Base-by-base conservation (phyloP, 495 filamentous ascomycete genomes). In the Aspergillus affinis region DNA sequence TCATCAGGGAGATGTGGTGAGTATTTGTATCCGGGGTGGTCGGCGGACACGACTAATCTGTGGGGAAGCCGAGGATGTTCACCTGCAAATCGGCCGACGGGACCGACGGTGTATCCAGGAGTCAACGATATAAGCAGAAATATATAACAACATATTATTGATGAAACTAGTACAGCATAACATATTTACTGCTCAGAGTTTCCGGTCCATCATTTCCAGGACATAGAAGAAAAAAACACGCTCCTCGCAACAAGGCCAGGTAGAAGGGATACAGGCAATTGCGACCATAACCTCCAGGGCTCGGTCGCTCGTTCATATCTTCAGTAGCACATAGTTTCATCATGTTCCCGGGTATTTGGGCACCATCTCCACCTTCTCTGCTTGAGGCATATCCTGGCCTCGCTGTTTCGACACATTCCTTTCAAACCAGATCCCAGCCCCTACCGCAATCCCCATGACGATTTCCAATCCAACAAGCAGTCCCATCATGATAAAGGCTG, bases 401-500 rank as follows among this genome's bases (percentile, higher is more conserved):
- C 75, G 70, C 21, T 67, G 66, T 57, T 63, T 75, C 45, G 67
- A 60, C 41, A 82, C 72, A 59, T 61, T 72, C 49, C 64, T 54
- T 57, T 78, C 79, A 49, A 78, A 63, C 73, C 69, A 77, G 51
- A 68, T 69, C 1, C 81, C 78, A 46, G 67, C 69, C 12, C 58
- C 75, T 52, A 72, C 74, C 44, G 68, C 66, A 15, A 73, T 54
- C 2, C 81, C 74, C 70, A 77, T 75, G 17, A 80, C 44, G 30
- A 78, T 63, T 58, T 81, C 77, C 51, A 82, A n/a, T 4, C 75
- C 74, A 9, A 82, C 62, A 18, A 81, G 57, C 7, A 79, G 48
- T 18, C 74, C 74, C 29, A 81, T 66, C 48, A 82, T 48, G 4
- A 72, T 68, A 30, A 82, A 75, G 0, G 67, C 75, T 5, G 75